A percentile compares a stretch with the other conserved stretches of the same genome.
These are phyloP conservation scores for Omphalotus guepiniiformis DNA, from an alignment of 768 basidiomycete genomes.

Conservation along the genomic window DNA sequence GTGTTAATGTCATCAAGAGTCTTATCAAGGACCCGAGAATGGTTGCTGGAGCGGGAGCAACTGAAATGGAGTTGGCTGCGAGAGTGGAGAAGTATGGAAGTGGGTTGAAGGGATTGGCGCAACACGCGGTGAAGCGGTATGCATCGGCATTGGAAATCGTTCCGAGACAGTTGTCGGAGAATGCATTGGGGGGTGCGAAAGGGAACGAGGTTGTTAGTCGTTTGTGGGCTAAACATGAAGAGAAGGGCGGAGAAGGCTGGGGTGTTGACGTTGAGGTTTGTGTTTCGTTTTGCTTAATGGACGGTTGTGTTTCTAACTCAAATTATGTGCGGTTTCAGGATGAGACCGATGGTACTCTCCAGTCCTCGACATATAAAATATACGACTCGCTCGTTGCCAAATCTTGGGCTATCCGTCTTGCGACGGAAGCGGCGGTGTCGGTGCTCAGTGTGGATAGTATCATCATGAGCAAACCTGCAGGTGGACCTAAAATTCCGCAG, in stretches of 20 bases:
- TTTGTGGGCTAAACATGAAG: slow-evolving; percentile 87
- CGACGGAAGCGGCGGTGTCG: slow-evolving; percentile 85
- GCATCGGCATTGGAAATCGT: slow-evolving; percentile 89
- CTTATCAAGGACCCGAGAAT: slow-evolving; percentile 86
- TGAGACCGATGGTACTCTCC: slow-evolving; percentile 75
- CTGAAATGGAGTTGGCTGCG: slow-evolving; percentile 88
- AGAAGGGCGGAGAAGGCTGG: slow-evolving; percentile 63
- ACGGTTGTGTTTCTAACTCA: not conserved
- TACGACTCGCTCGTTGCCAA: slow-evolving; percentile 89
- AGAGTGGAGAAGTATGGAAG: slow-evolving; percentile 84
- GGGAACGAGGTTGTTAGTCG: slow-evolving; percentile 89
- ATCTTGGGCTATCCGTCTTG: slow-evolving; percentile 86
- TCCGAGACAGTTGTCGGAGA: slow-evolving; percentile 91
- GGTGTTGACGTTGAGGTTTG: slow-evolving; percentile 88
- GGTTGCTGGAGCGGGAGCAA: slow-evolving; percentile 92
- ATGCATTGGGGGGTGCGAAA: slow-evolving; percentile 86
- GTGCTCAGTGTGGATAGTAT: slow-evolving; percentile 96
- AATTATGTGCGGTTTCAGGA: slow-evolving; percentile 36
- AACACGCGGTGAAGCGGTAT: slow-evolving; percentile 91
- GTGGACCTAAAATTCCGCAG: slow-evolving; percentile 84
- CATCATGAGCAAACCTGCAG: slow-evolving; percentile 94
- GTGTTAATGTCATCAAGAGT: slow-evolving; percentile 92
- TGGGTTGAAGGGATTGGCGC: slow-evolving; percentile 83
- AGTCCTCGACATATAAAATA: slow-evolving; percentile 59
- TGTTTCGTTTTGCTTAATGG: slow-evolving; percentile 1